Conservation (phyloP, 116 monocot genomes). For the Zostera marina region DNA sequence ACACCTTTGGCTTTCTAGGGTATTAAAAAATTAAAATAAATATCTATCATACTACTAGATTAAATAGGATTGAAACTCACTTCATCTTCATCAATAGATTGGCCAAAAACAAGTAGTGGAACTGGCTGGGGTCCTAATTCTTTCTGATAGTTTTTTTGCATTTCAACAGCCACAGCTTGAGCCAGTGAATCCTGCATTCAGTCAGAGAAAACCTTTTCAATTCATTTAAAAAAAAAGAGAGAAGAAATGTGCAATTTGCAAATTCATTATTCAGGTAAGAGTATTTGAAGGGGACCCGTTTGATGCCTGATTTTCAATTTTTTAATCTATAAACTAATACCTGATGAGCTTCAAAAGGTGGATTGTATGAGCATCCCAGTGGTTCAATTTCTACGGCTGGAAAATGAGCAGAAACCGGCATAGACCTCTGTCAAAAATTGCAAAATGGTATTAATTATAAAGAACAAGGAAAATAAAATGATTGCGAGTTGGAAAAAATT, state of each 20-base stretch:
- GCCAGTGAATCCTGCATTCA: constrained; percentile 68
- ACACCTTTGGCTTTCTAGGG: no score
- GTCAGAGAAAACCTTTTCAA: no score
- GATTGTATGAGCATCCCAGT: constrained; percentile 86
- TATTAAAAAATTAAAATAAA: neutral
- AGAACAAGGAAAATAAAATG: no score
- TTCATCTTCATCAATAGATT: constrained; percentile 56
- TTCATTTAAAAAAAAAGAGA: no score
- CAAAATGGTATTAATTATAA: no score
- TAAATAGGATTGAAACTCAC: no score
- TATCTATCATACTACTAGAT: no score
- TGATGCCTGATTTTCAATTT: neutral
- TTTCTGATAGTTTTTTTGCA: constrained; percentile 55
- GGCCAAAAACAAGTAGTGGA: constrained; percentile 42
- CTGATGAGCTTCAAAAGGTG: constrained; percentile 92
- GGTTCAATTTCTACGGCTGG: constrained; percentile 91
- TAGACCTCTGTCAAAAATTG: constrained; percentile 15
- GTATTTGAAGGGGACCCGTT: no score
- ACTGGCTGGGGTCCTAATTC: constrained; percentile 73
- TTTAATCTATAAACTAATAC: constrained; percentile 16
- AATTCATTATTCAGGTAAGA: neutral
- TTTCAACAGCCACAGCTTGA: constrained; percentile 89
- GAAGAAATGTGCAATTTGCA: no score
- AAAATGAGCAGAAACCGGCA: constrained; percentile 26
- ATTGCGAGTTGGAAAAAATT: no score